Evolutionary conservation across 2,329 filamentous ascomycete genomes (phyloP).

Genomic region (Albophoma yamanashiensis): DNA sequence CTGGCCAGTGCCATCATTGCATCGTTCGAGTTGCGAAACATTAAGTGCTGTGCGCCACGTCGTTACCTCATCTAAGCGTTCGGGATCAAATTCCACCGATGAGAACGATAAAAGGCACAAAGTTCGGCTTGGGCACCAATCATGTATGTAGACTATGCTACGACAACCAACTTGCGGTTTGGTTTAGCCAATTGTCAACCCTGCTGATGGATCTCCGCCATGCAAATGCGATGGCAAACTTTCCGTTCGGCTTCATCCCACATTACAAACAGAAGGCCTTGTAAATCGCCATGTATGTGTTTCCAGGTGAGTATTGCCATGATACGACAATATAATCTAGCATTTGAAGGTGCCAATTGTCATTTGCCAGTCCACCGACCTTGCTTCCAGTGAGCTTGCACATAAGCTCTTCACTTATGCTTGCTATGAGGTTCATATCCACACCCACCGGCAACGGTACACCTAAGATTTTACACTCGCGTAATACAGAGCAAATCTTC

Average conservation of each 20-base stretch:
- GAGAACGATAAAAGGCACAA: too few species aligned
- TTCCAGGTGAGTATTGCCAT: not conserved
- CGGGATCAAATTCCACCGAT: too few species aligned
- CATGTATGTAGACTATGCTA: not conserved
- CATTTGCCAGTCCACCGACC: not conserved
- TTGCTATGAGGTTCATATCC: not conserved
- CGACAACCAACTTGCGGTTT: not conserved
- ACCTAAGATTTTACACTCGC: not conserved
- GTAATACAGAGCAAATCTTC: not conserved
- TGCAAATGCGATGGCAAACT: not conserved
- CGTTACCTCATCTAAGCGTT: too few species aligned
- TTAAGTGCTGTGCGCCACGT: too few species aligned
- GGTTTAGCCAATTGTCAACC: not conserved
- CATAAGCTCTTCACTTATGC: not conserved
- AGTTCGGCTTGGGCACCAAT: too few species aligned
- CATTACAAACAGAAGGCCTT: not conserved
- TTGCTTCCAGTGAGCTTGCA: not conserved
- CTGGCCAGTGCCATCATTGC: too few species aligned
- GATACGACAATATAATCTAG: not conserved
- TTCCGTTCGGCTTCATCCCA: not conserved
- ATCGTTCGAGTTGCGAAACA: too few species aligned
- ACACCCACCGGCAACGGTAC: not conserved
- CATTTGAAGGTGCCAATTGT: not conserved
- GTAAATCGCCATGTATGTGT: not conserved
- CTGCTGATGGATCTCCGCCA: not conserved